Evolutionary conservation across 2,329 filamentous ascomycete genomes (phyloP).

Genomic region (Cytospora schulzeri): DNA sequence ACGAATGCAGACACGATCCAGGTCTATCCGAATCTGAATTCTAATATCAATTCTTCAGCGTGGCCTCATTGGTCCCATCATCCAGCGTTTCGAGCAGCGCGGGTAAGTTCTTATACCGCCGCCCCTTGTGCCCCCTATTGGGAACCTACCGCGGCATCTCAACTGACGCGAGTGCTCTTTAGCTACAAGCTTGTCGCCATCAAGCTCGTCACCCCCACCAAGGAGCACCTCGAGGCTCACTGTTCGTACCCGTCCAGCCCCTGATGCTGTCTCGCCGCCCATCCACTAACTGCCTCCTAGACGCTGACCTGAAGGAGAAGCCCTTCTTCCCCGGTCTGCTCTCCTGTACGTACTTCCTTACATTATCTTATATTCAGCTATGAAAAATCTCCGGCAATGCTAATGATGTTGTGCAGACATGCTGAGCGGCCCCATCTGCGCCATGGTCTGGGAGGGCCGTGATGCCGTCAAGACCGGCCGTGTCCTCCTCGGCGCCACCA

Average conservation of each 20-base stretch:
- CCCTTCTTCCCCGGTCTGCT: slow-evolving; percentile 96
- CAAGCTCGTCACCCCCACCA: slow-evolving; percentile 87
- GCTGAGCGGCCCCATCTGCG: slow-evolving; percentile 92
- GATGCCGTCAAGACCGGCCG: slow-evolving; percentile 99
- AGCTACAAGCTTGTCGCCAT: slow-evolving; percentile 98
- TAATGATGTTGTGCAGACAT: slow-evolving; percentile 67
- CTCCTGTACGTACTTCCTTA: slow-evolving; percentile 66
- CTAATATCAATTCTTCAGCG: slow-evolving; percentile 59
- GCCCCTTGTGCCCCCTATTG: slow-evolving; percentile 13
- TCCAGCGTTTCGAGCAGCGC: slow-evolving; percentile 96
- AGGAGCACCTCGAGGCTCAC: slow-evolving; percentile 98
- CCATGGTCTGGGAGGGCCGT: slow-evolving; percentile 99
- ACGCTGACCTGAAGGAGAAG: slow-evolving; percentile 89
- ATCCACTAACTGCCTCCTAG: slow-evolving; percentile 43
- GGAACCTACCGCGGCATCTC: slow-evolving; percentile 2
- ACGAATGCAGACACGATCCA: slow-evolving; percentile 38
- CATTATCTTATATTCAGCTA: not conserved
- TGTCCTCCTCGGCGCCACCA: slow-evolving; percentile 94
- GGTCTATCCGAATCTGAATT: not conserved
- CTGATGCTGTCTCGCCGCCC: slow-evolving; percentile 17
- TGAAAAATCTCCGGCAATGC: not conserved
- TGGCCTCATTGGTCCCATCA: slow-evolving; percentile 96
- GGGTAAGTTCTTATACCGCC: slow-evolving; percentile 59
- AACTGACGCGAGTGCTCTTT: slow-evolving; percentile 27
- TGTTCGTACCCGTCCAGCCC: slow-evolving; percentile 52